These are phyloP conservation scores for Penicillium chermesinum DNA, from an alignment of 495 filamentous ascomycete species.

Conservation along the genomic window DNA sequence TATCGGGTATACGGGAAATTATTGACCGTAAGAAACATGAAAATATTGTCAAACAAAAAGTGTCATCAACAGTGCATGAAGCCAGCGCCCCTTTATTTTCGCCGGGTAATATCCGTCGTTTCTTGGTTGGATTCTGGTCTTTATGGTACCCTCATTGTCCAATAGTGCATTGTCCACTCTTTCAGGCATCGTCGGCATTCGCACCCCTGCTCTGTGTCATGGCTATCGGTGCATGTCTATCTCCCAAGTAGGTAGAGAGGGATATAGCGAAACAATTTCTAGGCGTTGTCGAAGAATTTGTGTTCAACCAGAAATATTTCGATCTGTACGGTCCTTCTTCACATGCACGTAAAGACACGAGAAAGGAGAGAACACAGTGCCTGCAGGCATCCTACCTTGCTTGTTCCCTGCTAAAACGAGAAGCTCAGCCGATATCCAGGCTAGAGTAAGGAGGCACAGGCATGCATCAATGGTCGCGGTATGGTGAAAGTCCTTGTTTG, in stretches of 20 bases:
- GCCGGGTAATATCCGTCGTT: neutral
- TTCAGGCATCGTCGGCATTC: neutral
- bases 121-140: neutral
- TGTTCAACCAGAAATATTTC: conserved; percentile 1
- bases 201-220: neutral
- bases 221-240: neutral
- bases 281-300: neutral
- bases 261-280: neutral
- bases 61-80: neutral
- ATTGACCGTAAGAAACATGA: conserved; percentile 9
- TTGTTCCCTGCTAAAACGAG: conserved; percentile 25
- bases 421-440: conserved; percentile 19
- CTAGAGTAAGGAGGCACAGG: conserved; percentile 18
- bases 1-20: conserved; percentile 8
- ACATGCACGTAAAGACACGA: neutral
- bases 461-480: conserved; percentile 21
- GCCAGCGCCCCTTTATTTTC: neutral
- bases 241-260: neutral
- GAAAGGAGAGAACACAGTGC: neutral
- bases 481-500: neutral
- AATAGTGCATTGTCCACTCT: neutral
- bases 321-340: neutral
- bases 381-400: conserved; percentile 25
- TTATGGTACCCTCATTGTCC: conserved; percentile 3
- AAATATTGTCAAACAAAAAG: conserved; percentile 10